Conservation (phyloP, 257 asterid species). For the Nicotiana obtusifolia region DNA sequence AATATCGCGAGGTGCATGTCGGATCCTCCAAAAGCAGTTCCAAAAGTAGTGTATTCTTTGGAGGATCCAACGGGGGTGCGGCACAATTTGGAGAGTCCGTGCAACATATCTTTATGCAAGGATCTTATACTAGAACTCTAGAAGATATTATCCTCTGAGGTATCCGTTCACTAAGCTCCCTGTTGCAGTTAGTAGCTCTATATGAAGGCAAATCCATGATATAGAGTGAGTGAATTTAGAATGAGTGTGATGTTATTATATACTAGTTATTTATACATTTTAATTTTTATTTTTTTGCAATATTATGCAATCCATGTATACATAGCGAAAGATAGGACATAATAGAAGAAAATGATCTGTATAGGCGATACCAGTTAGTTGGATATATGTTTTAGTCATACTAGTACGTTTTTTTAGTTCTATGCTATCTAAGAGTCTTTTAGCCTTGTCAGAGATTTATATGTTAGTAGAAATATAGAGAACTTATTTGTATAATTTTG, state of each 20-base stretch:
- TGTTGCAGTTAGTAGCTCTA: neutral
- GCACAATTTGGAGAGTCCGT: no score
- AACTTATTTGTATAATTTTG: constrained; percentile 1
- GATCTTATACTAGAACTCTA: no score
- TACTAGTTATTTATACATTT: neutral
- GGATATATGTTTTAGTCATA: neutral
- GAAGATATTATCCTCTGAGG: neutral
- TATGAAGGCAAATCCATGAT: neutral
- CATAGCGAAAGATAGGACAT: neutral
- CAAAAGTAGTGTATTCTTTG: no score
- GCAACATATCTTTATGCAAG: no score
- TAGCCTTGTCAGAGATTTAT: neutral
- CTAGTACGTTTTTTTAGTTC: neutral
- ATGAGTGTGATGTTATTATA: neutral
- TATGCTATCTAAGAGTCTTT: neutral
- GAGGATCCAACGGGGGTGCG: no score
- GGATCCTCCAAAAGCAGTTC: no score
- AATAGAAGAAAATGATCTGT: neutral
- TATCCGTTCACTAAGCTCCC: neutral
- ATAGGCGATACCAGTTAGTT: neutral
- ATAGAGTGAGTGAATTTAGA: neutral
- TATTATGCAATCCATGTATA: neutral
- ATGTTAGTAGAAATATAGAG: neutral
- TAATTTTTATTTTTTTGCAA: neutral
- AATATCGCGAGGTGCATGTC: no score